A percentile compares a stretch with the other conserved stretches of the same genome.
Conservation (phyloP, 768 basidiomycete genomes). For the Russula sp. region DNA sequence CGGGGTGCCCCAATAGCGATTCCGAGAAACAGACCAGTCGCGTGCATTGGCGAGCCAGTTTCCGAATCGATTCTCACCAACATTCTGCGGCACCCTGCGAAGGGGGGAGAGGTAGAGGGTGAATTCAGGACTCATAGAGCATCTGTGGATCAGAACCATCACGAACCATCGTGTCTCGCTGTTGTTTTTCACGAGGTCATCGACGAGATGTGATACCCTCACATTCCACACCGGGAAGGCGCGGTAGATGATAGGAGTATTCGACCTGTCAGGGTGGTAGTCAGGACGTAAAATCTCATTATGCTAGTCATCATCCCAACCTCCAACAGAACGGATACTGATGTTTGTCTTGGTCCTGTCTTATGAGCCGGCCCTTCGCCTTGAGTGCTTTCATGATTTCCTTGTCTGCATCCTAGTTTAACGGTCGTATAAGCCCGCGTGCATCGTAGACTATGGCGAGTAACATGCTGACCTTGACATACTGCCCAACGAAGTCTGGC, state of each 20-base stretch:
- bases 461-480: slow-evolving; percentile 68
- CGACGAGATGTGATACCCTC: slow-evolving; percentile 74
- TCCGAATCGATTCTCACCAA: slow-evolving; percentile 90
- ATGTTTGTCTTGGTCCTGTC: slow-evolving; percentile 80
- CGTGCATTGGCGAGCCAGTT: slow-evolving; percentile 98
- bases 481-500: slow-evolving; percentile 76
- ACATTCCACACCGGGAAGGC: slow-evolving; percentile 97
- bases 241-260: slow-evolving; percentile 92
- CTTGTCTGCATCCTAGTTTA: slow-evolving; percentile 76
- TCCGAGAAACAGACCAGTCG: slow-evolving; percentile 99
- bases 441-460: background rate
- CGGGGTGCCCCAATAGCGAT: slow-evolving; percentile 98
- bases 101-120: background rate
- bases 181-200: slow-evolving; percentile 87
- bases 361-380: slow-evolving; percentile 78
- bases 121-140: background rate
- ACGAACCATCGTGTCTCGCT: slow-evolving; percentile 78
- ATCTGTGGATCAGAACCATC: background rate
- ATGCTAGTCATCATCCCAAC: slow-evolving; percentile 32
- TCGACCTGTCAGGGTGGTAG: slow-evolving; percentile 49
- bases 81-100: slow-evolving; percentile 78
- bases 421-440: background rate
- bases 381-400: slow-evolving; percentile 89
- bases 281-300: background rate
- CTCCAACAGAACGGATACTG: slow-evolving; percentile 98